phyloP scores from a whole-genome alignment of 2,329 filamentous ascomycete genomes.

The Neospermospora avenae region DNA sequence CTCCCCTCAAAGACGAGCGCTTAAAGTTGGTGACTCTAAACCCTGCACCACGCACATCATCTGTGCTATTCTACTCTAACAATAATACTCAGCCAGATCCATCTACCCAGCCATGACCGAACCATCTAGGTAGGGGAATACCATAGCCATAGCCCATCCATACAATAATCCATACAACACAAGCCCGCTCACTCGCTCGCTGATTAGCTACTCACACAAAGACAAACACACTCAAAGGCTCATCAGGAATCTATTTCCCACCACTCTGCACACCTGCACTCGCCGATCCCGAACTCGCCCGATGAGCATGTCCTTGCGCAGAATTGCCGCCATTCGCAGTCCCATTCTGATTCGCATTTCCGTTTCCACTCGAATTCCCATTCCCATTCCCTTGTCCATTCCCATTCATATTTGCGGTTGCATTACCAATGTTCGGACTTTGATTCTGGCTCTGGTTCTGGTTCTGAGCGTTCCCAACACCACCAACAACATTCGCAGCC shows the following conservation, averaged over 20 bases:
- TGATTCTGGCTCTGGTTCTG: too few species aligned
- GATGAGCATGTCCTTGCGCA: constrained; percentile 27
- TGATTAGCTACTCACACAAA: not conserved
- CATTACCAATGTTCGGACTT: too few species aligned
- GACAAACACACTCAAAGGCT: not conserved
- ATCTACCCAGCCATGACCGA: not conserved
- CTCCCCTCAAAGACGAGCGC: not conserved
- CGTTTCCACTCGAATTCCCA: not conserved
- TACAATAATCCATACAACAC: not conserved
- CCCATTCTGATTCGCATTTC: not conserved
- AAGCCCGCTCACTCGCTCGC: not conserved
- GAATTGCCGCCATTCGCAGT: constrained; percentile 18
- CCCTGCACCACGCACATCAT: not conserved
- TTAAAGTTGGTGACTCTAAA: not conserved
- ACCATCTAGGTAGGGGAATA: not conserved
- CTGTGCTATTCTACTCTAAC: constrained; percentile 1
- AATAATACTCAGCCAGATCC: not conserved
- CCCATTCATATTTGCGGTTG: too few species aligned
- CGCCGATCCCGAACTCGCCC: constrained; percentile 20
- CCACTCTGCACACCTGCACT: constrained; percentile 26
- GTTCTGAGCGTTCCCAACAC: too few species aligned
- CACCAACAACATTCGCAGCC: constrained; percentile 11
- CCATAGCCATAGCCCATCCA: not conserved
- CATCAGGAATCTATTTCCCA: constrained; percentile 16
- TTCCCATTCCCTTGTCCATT: too few species aligned